Evolutionary conservation across 345 rosid genomes (phyloP), one percentile per base, ranked within the genome.

Genomic region (Adansonia digitata): DNA sequence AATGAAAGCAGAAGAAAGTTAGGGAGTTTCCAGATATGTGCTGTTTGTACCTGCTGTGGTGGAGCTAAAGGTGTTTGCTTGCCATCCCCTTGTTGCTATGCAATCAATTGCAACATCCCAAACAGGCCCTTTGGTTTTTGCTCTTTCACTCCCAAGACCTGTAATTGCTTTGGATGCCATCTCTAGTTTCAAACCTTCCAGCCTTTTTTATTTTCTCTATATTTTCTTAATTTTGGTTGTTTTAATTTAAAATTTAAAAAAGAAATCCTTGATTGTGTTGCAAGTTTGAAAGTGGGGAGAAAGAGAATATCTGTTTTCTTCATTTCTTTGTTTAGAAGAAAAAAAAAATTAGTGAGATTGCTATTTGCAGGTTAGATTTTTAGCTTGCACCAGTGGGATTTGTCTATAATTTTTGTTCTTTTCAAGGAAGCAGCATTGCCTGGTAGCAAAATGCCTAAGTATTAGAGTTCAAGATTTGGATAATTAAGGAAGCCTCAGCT

Each of bases 141-240:
- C 74, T 90, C 98, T 22, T 94, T 94, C 88, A 94, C 98, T 71
- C 97, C 98, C 82, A 92, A 87, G 81, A 81, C 97, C 76, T 94
- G 98, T 80, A 92, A 92, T 85, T 94, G 98, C 85, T 86, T 92
- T 79, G n/a, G n/a, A n/a, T n/a, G n/a, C n/a, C n/a, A n/a, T n/a
- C n/a, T n/a, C n/a, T n/a, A n/a, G n/a, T n/a, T 80, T 46, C 56
- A 40, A 18, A 39, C 14, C 69, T 53, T n/a, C n/a, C n/a, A n/a
- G n/a, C n/a, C n/a, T n/a, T n/a, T n/a, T n/a, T 52, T 74, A 12
- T 29, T 40, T 5, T 60, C 27, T n/a, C 42, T 0, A 62, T 69
- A 43, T 5, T 10, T 11, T n/a, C 18, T 40, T 61, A 56, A 53
- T 69, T 75, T 77, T 46, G 42, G 42, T 78, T 80, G 60, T 40